These are phyloP conservation scores for Jaenimonas drosophilae DNA, from an alignment of 208 protist genomes.

Conservation along the genomic window DNA sequence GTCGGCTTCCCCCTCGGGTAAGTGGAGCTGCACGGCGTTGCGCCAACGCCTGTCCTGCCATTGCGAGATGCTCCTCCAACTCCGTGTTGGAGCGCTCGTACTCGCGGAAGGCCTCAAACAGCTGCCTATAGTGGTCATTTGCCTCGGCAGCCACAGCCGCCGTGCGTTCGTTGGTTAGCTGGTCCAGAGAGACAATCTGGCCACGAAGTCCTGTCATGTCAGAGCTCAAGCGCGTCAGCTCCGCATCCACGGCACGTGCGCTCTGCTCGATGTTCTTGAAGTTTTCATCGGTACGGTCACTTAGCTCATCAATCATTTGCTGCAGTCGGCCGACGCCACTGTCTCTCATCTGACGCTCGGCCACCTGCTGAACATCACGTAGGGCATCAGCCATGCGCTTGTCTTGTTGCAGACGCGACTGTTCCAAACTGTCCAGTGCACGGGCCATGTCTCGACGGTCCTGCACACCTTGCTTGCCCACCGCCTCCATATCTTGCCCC, in stretches of 20 bases:
- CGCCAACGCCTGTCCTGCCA: constrained; percentile 61
- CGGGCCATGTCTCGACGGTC: constrained; percentile 24
- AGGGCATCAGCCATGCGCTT: constrained; percentile 30
- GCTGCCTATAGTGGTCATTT: constrained; percentile 48
- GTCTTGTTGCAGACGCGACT: constrained; percentile 22
- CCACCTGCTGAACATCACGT: constrained; percentile 25
- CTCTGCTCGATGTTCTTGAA: constrained; percentile 74
- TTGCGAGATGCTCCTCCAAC: constrained; percentile 68
- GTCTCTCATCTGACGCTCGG: constrained; percentile 25
- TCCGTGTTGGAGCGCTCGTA: constrained; percentile 53
- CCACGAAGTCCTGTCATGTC: constrained; percentile 23
- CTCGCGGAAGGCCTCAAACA: constrained; percentile 47
- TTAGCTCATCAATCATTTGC: constrained; percentile 63
- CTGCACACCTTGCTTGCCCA: constrained; percentile 19
- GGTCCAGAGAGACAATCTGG: constrained; percentile 29
- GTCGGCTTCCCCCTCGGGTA: too few relatives aligned
- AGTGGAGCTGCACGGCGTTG: constrained; percentile 6
- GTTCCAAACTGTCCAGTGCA: constrained; percentile 33
- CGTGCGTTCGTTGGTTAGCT: constrained; percentile 22
- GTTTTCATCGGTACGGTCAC: constrained; percentile 77
- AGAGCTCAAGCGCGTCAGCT: constrained; percentile 34
- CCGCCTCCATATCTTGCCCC: constrained; percentile 17
- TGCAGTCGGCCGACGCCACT: constrained; percentile 35
- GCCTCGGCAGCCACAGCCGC: constrained; percentile 34
- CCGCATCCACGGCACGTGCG: constrained; percentile 56